Evolutionary conservation across 768 basidiomycete species (phyloP).

Genomic region (Termitomyces sp.): DNA sequence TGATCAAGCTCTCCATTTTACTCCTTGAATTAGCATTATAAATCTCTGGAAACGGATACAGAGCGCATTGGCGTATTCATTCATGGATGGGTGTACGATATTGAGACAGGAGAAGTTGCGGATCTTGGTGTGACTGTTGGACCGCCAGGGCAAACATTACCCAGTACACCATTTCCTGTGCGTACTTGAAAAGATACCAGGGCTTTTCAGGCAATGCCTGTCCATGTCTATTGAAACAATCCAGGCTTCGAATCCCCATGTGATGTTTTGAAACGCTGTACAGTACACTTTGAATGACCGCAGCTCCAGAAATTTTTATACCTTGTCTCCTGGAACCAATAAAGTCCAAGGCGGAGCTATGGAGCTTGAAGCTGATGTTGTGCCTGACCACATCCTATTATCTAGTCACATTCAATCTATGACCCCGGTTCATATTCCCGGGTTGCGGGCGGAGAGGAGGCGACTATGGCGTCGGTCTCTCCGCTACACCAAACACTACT

Average conservation of each 20-base stretch:
- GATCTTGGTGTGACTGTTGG: constrained; percentile 18
- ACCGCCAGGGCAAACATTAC: constrained; percentile 14
- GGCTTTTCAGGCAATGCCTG: not conserved
- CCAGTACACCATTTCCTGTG: constrained; percentile 14
- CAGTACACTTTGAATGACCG: too few species aligned
- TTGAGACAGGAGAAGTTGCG: constrained; percentile 18
- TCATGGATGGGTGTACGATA: constrained; percentile 22
- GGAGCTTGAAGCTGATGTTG: too few species aligned
- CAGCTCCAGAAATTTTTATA: too few species aligned
- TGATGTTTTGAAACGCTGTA: not conserved
- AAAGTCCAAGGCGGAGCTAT: too few species aligned
- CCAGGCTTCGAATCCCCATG: not conserved
- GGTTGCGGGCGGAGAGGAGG: too few species aligned
- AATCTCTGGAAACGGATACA: not conserved
- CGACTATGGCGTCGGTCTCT: too few species aligned
- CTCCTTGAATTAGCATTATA: constrained; percentile 4
- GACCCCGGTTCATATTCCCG: too few species aligned
- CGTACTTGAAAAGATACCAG: not conserved
- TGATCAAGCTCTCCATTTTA: not conserved
- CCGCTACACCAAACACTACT: too few species aligned
- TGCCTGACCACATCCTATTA: too few species aligned
- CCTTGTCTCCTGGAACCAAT: too few species aligned
- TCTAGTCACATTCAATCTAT: too few species aligned
- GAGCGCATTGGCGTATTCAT: constrained; percentile 13
- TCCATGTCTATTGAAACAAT: not conserved